Base-by-base conservation (phyloP, 2,329 filamentous ascomycete species). In the Curvularia hawaiiensis region DNA sequence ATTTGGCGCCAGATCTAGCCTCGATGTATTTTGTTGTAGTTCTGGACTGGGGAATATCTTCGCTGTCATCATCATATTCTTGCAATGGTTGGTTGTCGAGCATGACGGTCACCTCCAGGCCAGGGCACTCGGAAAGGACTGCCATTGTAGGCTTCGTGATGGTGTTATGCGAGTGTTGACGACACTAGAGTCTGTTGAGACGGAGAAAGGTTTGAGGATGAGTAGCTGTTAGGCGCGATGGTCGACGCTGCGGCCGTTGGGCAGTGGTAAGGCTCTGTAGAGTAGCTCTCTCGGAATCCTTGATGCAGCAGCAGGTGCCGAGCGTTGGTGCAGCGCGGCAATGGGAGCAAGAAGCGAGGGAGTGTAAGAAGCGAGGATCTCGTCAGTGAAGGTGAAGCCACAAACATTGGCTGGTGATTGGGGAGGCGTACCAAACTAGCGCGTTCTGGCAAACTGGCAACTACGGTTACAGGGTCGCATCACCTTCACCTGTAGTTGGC, bases 41-140 rank as follows among this genome's bases (percentile, higher is more conserved):
- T 1, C 55, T 51, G 1, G 35, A 41, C 18, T 49, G 4, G 4
- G 28, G 9, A 5, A 18, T 7, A 4, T 48, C 35, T 4, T 60
- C 50, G 2, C 39, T 35, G 4, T 35, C 35, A 12, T 64, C 57
- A 11, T 62, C 53, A 28, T 64, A 62, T 39, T 65, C 63, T 31
- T 18, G 35, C 3, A 64, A 39, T 3, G 59, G 49, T 30, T 30
- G 8, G 1, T 26, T 49, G 16, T 58, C 18, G 24, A 64, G 57
- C 22, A 49, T 8, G 9, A 67, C 30, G 24, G 60, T 54, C 4
- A 58, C 61, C 33, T 26, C 58, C 45, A 41, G 51, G 51, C 26
- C 43, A 26, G 26, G 52, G 41, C 22, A 51, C 44, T 20, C 28
- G 18, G 18, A 26, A 35, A 4, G 18, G 20, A 63, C 46, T 8